phyloP scores from a whole-genome alignment of 2,329 filamentous ascomycete species.

The Rhynchosporium agropyri region DNA sequence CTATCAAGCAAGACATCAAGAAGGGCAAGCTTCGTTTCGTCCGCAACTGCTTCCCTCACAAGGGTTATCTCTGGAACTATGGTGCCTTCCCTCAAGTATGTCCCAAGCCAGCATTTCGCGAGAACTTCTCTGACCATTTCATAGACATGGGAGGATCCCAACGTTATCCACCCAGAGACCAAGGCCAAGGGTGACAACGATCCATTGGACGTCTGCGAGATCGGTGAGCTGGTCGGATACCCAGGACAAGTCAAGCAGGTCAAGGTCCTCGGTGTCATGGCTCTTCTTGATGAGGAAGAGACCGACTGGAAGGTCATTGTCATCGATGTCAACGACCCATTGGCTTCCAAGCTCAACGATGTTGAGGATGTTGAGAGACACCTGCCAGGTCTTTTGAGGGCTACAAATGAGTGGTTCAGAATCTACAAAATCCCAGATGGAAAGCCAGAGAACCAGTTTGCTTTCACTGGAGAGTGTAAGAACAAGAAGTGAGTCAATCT shows the following conservation, averaged over 20 bases:
- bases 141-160: constrained; percentile 99
- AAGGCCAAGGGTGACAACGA: constrained; percentile 99
- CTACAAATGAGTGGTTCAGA: constrained; percentile 99
- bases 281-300: constrained; percentile 98
- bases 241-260: constrained; percentile 98
- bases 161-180: constrained; percentile 93
- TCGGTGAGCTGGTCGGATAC: constrained; percentile 96
- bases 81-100: constrained; percentile 96
- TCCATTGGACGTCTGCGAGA: constrained; percentile 98
- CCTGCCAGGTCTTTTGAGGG: constrained; percentile 92
- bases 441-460: constrained; percentile 99
- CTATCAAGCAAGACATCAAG: constrained; percentile 86
- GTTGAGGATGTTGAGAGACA: constrained; percentile 99
- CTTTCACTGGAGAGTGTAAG: constrained; percentile 99
- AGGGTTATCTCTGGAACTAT: constrained; percentile 99
- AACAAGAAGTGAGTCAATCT: constrained; percentile 77
- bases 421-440: constrained; percentile 99
- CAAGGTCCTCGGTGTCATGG: constrained; percentile 99
- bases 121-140: constrained; percentile 1
- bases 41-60: constrained; percentile 99
- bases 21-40: constrained; percentile 99
- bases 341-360: constrained; percentile 95
- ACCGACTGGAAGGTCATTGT: constrained; percentile 99
- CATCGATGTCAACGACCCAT: constrained; percentile 96
- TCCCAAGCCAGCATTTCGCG: constrained; percentile 14